Conservation (phyloP, 345 rosid genomes). For the Pugionium cornutum region DNA sequence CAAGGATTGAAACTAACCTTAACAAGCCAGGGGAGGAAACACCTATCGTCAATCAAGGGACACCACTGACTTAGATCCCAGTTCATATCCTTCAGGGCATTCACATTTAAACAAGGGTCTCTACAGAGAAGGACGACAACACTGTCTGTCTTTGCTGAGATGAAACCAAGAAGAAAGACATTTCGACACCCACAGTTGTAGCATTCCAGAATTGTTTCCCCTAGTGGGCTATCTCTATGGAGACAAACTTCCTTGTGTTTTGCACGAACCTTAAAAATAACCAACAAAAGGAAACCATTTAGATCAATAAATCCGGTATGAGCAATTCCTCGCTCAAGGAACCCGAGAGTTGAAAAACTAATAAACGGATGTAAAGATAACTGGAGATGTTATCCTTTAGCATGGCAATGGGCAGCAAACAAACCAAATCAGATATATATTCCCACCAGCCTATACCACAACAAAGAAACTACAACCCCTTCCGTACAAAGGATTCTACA, state of each 20-base stretch:
- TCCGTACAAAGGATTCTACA: slow-evolving; percentile 3
- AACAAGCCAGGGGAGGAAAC: slow-evolving; percentile 98
- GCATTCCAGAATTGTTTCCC: slow-evolving; percentile 98
- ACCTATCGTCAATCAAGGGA: slow-evolving; percentile 97
- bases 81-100: slow-evolving; percentile 99
- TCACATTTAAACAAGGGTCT: slow-evolving; percentile 97
- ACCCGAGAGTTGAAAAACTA: neutral
- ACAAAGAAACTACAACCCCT: slow-evolving; percentile 13
- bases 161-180: slow-evolving; percentile 97
- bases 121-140: slow-evolving; percentile 98
- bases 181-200: slow-evolving; percentile 99
- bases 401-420: slow-evolving; percentile 8
- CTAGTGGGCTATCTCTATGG: slow-evolving; percentile 99
- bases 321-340: neutral
- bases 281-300: slow-evolving; percentile 6
- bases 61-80: slow-evolving; percentile 99
- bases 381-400: neutral
- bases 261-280: slow-evolving; percentile 78
- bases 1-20: slow-evolving; percentile 57
- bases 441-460: slow-evolving; percentile 3
- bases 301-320: neutral
- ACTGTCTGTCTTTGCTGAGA: slow-evolving; percentile 98
- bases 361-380: too few species aligned
- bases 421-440: slow-evolving; percentile 12
- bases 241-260: slow-evolving; percentile 99